Evolutionary conservation across 305 asterid genomes (phyloP).

Genomic region (Fraxinus floribunda): DNA sequence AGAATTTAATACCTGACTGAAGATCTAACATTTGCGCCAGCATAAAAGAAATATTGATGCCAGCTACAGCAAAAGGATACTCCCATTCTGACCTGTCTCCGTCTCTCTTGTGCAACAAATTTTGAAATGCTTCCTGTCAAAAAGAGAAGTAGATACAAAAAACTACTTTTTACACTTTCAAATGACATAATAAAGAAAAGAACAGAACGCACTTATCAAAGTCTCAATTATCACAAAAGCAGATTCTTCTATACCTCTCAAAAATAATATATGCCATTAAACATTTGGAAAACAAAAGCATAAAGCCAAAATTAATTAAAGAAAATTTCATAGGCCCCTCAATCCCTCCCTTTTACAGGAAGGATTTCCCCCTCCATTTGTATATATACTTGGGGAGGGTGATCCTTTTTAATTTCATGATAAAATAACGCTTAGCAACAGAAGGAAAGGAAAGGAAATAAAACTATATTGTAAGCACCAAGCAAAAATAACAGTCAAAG

Average conservation of each 20-base stretch:
- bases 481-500: neutral
- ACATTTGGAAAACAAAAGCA: neutral
- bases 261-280: neutral
- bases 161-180: neutral
- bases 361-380: neutral
- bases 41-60: constrained; percentile 91
- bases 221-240: neutral
- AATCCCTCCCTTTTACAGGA: neutral
- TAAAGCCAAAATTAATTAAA: neutral
- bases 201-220: neutral
- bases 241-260: neutral
- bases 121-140: constrained; percentile 69
- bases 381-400: neutral
- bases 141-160: neutral
- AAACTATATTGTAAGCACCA: neutral
- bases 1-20: constrained; percentile 54
- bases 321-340: neutral
- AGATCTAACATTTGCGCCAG: constrained; percentile 92
- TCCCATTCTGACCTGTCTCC: constrained; percentile 96
- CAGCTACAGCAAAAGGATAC: constrained; percentile 99
- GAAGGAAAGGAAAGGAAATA: neutral
- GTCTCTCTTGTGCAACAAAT: constrained; percentile 72
- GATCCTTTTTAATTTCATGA: neutral
- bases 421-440: neutral
- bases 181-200: neutral